Evolutionary conservation across 2,329 filamentous ascomycete genomes (phyloP).

Genomic region (Claviceps pazoutovae): DNA sequence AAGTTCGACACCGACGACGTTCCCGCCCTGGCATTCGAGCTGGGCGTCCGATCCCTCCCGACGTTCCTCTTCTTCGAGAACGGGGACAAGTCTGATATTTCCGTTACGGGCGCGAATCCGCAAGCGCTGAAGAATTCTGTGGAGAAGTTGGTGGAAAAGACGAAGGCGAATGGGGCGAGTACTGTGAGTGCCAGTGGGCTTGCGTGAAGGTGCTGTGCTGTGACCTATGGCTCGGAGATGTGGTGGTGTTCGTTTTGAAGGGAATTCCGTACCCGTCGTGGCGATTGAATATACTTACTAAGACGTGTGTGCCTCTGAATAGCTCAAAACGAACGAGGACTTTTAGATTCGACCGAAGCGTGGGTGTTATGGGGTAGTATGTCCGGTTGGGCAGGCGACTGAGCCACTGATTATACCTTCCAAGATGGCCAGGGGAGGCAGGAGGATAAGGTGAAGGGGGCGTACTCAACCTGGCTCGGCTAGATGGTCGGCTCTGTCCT

Average conservation of each 20-base stretch:
- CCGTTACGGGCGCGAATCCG: conserved; percentile 26
- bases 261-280: too few species aligned
- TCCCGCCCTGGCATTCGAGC: conserved; percentile 33
- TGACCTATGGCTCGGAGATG: too few species aligned
- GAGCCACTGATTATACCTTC: too few species aligned
- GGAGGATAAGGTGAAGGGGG: too few species aligned
- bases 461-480: too few species aligned
- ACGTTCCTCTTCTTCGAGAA: conserved; percentile 48
- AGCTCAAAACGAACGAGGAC: conserved; percentile 13
- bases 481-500: too few species aligned
- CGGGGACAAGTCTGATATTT: conserved; percentile 29
- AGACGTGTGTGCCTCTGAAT: background rate
- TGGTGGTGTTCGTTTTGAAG: too few species aligned
- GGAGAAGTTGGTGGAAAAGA: conserved; percentile 13
- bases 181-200: conserved; percentile 4
- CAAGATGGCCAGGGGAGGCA: too few species aligned
- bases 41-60: conserved; percentile 41
- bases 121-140: conserved; percentile 18
- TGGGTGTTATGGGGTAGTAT: too few species aligned
- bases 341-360: conserved; percentile 5
- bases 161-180: conserved; percentile 10
- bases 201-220: too few species aligned
- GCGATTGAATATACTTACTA: background rate
- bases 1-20: conserved; percentile 46
- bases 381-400: too few species aligned